phyloP scores from a whole-genome alignment of 108 stramenopile genomes.

The Conticribra weissflogii region DNA sequence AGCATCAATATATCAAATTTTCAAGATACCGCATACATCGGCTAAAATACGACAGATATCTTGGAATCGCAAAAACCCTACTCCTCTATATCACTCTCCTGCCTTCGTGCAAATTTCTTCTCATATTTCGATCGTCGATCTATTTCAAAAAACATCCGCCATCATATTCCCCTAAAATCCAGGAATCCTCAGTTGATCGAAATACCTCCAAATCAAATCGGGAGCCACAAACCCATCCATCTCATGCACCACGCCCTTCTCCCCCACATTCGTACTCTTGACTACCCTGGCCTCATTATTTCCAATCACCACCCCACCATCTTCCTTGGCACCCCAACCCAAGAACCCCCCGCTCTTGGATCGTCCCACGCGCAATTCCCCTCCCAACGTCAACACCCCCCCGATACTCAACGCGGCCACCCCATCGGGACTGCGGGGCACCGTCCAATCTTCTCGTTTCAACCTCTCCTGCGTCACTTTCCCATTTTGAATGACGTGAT shows the following conservation, averaged over 20 bases:
- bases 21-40: too few relatives aligned
- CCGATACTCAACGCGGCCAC: conserved; percentile 48
- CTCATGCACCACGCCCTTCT: conserved; percentile 44
- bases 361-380: conserved; percentile 48
- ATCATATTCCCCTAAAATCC: conserved; percentile 39
- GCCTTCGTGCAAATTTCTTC: too few relatives aligned
- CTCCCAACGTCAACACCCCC: conserved; percentile 43
- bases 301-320: conserved; percentile 52
- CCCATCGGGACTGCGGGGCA: conserved; percentile 28
- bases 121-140: too few relatives aligned
- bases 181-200: conserved; percentile 49
- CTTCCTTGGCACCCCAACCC: conserved; percentile 49
- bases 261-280: conserved; percentile 42
- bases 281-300: conserved; percentile 46
- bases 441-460: conserved; percentile 52
- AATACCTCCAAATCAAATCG: conserved; percentile 52
- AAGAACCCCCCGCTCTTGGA: conserved; percentile 46
- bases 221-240: conserved; percentile 49
- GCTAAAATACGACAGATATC: too few relatives aligned
- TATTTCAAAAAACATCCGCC: too few relatives aligned
- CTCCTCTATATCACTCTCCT: too few relatives aligned
- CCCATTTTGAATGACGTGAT: conserved; percentile 42
- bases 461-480: conserved; percentile 42
- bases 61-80: too few relatives aligned
- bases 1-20: too few relatives aligned